phyloP scores from a whole-genome alignment of 352 stramenopile genomes.

The Phytophthora lateralis region DNA sequence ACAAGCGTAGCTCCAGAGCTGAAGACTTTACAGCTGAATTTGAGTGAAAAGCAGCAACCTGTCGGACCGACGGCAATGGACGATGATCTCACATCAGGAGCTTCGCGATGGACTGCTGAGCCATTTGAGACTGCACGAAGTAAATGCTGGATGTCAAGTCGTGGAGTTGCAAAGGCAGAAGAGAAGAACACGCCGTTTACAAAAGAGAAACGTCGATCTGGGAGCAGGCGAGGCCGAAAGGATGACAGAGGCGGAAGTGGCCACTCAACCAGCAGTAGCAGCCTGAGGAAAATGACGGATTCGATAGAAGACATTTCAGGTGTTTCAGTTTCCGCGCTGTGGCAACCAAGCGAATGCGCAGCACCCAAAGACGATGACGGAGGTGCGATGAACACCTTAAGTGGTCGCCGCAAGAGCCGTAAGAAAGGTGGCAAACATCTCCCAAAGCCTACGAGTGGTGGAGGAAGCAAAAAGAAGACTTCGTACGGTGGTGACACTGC shows the following conservation, averaged over 20 bases:
- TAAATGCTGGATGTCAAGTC: conserved; percentile 44
- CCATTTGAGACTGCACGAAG: conserved; percentile 42
- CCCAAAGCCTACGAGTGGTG: conserved; percentile 39
- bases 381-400: conserved; percentile 24
- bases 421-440: conserved; percentile 52
- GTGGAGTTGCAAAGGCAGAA: conserved; percentile 49
- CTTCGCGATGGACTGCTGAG: conserved; percentile 24
- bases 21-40: conserved; percentile 36
- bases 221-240: conserved; percentile 42
- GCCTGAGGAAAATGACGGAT: conserved; percentile 40
- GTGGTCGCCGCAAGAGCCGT: conserved; percentile 38
- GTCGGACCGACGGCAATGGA: conserved; percentile 12
- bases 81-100: conserved; percentile 24
- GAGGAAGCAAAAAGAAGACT: conserved; percentile 45
- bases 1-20: conserved; percentile 29
- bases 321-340: conserved; percentile 14
- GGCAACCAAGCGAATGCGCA: conserved; percentile 31
- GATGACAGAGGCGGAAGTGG: conserved; percentile 37
- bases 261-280: conserved; percentile 46
- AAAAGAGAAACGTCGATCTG: conserved; percentile 53
- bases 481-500: conserved; percentile 10
- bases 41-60: conserved; percentile 35
- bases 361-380: conserved; percentile 53
- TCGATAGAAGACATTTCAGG: conserved; percentile 32
- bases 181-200: conserved; percentile 39